Base-by-base conservation (phyloP, 2,329 filamentous ascomycete species). In the Pestalotiopsis sp. region DNA sequence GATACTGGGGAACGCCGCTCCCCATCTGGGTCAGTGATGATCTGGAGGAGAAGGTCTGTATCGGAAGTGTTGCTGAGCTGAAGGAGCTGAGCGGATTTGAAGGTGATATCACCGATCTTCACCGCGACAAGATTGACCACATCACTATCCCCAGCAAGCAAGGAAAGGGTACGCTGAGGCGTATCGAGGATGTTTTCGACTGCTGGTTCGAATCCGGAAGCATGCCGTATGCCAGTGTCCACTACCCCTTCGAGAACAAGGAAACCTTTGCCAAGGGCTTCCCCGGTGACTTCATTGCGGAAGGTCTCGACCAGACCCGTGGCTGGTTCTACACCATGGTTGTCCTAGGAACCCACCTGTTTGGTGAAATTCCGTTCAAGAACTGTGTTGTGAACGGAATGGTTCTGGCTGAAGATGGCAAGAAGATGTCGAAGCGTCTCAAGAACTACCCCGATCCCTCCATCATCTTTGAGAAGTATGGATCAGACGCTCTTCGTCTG, bases 381-480 rank as follows among this genome's bases (percentile, higher is more conserved):
- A 98, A 97, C 79, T 97, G 94, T 75, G 93, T 98, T n/a, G 94
- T 97, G 71, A 98, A 97, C 77, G 95, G 95, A 64, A 96, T 97
- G 71, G 94, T 98, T 4, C 87, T 98, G 56, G 95, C 95, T 0
- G 94, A 97, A 78, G 94, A 97, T 76, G 95, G 95, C 68, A 98
- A 97, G 86, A 98, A 98, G 86, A 98, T 98, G 95, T 97, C 94
- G 6, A 98, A 98, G 82, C 90, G 95, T 66, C 85, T 97, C 68
- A 97, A 98, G 84, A 98, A 98, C 81, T 98, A 97, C 80, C 95
- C 95, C 0, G 94, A 97, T 76, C 95, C 95, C 12, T 85, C 84
- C 68, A 83, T 94, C 65, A 89, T 98, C 73, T 96, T 98, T 87
- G 83, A 92, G 68, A 92, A 92, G 76, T 97, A 97, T 78, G 95